These are phyloP conservation scores for Dactylellina drechsleri DNA, from an alignment of 2,329 filamentous ascomycete genomes.

Conservation along the genomic window DNA sequence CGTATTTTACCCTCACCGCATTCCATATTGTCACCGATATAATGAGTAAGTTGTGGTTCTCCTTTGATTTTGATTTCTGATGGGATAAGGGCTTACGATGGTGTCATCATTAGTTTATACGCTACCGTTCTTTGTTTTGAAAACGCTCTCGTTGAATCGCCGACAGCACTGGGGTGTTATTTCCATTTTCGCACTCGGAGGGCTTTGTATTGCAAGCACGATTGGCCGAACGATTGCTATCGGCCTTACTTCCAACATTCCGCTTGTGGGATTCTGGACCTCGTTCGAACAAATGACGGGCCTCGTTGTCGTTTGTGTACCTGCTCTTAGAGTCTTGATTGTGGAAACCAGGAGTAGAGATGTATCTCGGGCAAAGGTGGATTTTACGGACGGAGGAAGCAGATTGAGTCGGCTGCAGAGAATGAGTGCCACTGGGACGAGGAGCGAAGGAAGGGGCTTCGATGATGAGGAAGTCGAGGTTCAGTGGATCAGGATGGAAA, in stretches of 20 bases:
- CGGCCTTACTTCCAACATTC: slow-evolving; percentile 35
- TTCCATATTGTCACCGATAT: slow-evolving; percentile 46
- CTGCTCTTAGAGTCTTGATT: slow-evolving; percentile 43
- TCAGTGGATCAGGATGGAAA: slow-evolving; percentile 46
- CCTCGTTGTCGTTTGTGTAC: slow-evolving; percentile 42
- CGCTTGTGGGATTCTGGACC: slow-evolving; percentile 44
- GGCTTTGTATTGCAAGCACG: slow-evolving; percentile 45
- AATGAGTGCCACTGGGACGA: slow-evolving; percentile 18
- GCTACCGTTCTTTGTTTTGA: slow-evolving; percentile 40
- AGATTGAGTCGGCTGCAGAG: slow-evolving; percentile 41
- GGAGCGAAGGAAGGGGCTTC: slow-evolving; percentile 17
- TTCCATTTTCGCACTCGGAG: slow-evolving; percentile 47
- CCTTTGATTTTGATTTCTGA: no score
- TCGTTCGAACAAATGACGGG: slow-evolving; percentile 51
- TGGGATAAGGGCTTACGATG: not conserved
- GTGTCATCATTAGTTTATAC: slow-evolving; percentile 21
- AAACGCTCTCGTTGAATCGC: slow-evolving; percentile 34
- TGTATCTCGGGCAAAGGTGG: slow-evolving; percentile 33
- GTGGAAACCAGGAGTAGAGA: slow-evolving; percentile 45
- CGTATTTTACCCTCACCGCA: slow-evolving; percentile 44
- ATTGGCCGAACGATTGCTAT: slow-evolving; percentile 47
- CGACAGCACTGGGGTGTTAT: slow-evolving; percentile 51
- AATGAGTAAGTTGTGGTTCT: slow-evolving; percentile 29
- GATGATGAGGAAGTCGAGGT: slow-evolving; percentile 22
- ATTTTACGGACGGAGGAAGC: slow-evolving; percentile 37